Evolutionary conservation across 2,329 filamentous ascomycete genomes (phyloP).

Genomic region (Xylaria sp.): DNA sequence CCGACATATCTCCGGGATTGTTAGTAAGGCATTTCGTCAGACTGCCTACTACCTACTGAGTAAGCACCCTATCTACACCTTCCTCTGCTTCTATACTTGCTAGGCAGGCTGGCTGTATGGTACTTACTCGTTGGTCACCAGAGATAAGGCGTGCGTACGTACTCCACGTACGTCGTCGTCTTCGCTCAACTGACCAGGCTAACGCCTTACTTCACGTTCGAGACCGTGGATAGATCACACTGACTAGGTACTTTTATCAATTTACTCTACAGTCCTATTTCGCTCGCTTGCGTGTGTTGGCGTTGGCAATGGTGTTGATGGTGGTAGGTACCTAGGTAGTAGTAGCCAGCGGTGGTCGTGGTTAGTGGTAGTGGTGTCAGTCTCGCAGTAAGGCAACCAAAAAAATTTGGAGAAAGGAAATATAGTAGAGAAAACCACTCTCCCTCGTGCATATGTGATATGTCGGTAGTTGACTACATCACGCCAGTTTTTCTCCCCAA

Average conservation of each 20-base stretch:
- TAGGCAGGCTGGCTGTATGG: too few relatives aligned
- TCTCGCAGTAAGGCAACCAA: background rate
- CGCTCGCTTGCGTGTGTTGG: background rate
- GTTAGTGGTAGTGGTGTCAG: background rate
- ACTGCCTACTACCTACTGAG: background rate
- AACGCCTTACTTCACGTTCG: background rate
- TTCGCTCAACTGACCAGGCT: too few relatives aligned
- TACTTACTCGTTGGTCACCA: too few relatives aligned
- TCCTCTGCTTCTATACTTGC: too few relatives aligned
- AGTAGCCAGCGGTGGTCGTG: too few relatives aligned
- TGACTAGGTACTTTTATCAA: background rate
- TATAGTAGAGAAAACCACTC: background rate
- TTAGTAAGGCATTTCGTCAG: background rate
- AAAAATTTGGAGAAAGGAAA: background rate
- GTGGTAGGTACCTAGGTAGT: background rate
- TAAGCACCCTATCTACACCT: too few relatives aligned
- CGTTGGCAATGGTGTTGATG: background rate
- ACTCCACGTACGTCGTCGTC: too few relatives aligned
- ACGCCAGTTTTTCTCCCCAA: constrained; percentile 3
- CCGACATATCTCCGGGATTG: background rate
- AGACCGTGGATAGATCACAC: background rate
- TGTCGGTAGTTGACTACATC: constrained; percentile 19
- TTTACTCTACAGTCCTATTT: background rate
- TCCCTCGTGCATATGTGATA: constrained; percentile 19
- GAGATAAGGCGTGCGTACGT: too few relatives aligned